These are phyloP conservation scores for Candida tropicalis DNA, from an alignment of 1,139 yeast genomes.

Conservation along the genomic window DNA sequence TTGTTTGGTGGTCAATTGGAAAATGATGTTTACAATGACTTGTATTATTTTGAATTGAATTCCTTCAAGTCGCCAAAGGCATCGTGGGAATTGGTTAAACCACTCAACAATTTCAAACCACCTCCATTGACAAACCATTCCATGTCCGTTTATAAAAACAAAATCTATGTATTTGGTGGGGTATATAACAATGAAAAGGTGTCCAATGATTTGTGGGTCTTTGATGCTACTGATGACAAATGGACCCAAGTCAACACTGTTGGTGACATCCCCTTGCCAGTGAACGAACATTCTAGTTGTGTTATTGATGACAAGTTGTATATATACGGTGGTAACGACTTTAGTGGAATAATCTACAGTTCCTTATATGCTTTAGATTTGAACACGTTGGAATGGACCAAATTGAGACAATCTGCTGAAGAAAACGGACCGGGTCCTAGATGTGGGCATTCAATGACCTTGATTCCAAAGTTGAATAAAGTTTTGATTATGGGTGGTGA, in stretches of 20 bases:
- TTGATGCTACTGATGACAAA: conserved; percentile 65
- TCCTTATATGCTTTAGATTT: conserved; percentile 78
- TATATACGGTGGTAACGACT: conserved; percentile 88
- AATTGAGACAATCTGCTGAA: conserved; percentile 48
- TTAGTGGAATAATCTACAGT: conserved; percentile 70
- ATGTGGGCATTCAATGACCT: conserved; percentile 92
- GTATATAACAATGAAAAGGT: conserved; percentile 82
- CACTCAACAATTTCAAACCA: conserved; percentile 60
- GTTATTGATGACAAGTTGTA: conserved; percentile 79
- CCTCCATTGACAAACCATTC: conserved; percentile 94
- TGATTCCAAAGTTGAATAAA: conserved; percentile 64
- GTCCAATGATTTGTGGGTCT: conserved; percentile 80
- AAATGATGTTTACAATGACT: conserved; percentile 80
- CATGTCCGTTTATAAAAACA: conserved; percentile 77
- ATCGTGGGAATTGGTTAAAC: conserved; percentile 76
- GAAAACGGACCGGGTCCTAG: conserved; percentile 72
- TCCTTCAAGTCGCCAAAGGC: conserved; percentile 85
- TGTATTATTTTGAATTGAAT: conserved; percentile 84
- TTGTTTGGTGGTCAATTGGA: conserved; percentile 97
- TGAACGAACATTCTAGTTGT: conserved; percentile 90
- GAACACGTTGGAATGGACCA: conserved; percentile 71
- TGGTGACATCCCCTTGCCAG: conserved; percentile 78
- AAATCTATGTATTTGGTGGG: conserved; percentile 86
- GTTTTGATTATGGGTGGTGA: conserved; percentile 93
- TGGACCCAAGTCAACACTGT: conserved; percentile 62